Conservation (phyloP, 1,284 basidiomycete species). For the Ganoderma meredithae region DNA sequence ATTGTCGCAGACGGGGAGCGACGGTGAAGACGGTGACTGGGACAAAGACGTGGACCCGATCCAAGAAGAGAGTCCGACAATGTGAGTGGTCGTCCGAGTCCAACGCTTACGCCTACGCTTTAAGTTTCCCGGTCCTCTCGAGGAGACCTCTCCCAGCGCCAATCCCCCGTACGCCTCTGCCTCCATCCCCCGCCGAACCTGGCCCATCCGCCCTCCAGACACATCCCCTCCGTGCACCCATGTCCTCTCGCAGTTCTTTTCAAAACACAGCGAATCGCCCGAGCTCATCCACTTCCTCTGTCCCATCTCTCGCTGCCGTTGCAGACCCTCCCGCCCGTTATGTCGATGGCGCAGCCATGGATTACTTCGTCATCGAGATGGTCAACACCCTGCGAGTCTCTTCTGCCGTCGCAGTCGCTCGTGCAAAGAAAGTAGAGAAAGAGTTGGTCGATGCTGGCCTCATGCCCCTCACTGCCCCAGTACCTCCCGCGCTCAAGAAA, state of each 20-base stretch:
- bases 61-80: too few species aligned
- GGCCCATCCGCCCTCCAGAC: neutral
- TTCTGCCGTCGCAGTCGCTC: conserved; percentile 70
- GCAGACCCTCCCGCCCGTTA: conserved; percentile 66
- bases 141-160: too few species aligned
- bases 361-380: conserved; percentile 86
- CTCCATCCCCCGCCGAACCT: too few species aligned
- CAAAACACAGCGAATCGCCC: conserved; percentile 38
- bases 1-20: conserved; percentile 38
- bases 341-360: conserved; percentile 81
- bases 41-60: neutral
- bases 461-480: conserved; percentile 54
- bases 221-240: conserved; percentile 18
- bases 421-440: conserved; percentile 69
- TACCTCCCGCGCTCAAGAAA: conserved; percentile 50
- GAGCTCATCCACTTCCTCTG: conserved; percentile 43
- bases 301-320: conserved; percentile 53
- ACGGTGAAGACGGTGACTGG: conserved; percentile 1
- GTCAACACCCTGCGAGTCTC: conserved; percentile 77
- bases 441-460: conserved; percentile 81
- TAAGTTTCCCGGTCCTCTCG: too few species aligned
- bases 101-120: conserved; percentile 5
- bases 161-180: too few species aligned
- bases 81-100: neutral
- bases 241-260: conserved; percentile 46